Conservation (phyloP, 1,284 basidiomycete genomes). For the Ustilago curta region DNA sequence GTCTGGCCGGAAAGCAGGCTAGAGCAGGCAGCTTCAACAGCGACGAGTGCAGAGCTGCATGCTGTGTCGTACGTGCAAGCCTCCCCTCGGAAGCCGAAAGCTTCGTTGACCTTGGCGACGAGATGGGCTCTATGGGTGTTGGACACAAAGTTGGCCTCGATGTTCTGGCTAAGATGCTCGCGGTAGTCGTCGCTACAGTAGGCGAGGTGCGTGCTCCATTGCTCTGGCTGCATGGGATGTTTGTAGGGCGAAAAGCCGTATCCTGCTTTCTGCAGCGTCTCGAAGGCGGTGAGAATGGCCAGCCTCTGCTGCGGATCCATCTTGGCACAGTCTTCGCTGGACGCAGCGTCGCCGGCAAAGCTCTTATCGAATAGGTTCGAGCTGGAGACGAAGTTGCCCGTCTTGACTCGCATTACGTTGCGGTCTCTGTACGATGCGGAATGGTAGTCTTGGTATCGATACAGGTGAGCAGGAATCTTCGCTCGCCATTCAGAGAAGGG, state of each 20-base stretch:
- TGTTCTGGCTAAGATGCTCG: constrained; percentile 49
- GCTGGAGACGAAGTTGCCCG: constrained; percentile 37
- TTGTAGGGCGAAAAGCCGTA: constrained; percentile 34
- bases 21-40: constrained; percentile 51
- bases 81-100: constrained; percentile 47
- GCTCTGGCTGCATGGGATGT: constrained; percentile 19
- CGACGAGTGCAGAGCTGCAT: constrained; percentile 51
- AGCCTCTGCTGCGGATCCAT: constrained; percentile 55
- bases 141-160: constrained; percentile 30
- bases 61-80: constrained; percentile 54
- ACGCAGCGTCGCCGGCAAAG: constrained; percentile 16
- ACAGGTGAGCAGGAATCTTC: constrained; percentile 42
- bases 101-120: constrained; percentile 33
- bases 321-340: constrained; percentile 27
- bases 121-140: constrained; percentile 47
- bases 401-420: constrained; percentile 53
- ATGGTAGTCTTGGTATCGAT: constrained; percentile 50
- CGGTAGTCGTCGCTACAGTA: constrained; percentile 54
- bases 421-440: constrained; percentile 47
- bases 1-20: constrained; percentile 32
- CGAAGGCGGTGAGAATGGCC: constrained; percentile 36
- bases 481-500: not conserved
- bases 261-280: constrained; percentile 39
- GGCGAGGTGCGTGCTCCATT: constrained; percentile 50
- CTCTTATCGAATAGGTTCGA: constrained; percentile 39